Evolutionary conservation across 345 rosid species (phyloP).

Genomic region (Odontarrhena argentea): DNA sequence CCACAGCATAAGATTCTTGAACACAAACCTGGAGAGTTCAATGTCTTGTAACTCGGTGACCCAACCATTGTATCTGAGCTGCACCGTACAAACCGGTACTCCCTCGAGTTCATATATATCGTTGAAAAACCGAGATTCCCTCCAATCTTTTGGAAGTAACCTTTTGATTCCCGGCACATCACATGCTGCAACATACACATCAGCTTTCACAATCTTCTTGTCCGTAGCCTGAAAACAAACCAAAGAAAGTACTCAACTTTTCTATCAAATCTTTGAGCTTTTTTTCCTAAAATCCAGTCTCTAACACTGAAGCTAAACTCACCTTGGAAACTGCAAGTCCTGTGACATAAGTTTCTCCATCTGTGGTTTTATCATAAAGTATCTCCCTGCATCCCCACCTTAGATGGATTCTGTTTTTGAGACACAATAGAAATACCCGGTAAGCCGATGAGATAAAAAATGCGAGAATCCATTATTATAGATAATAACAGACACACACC

Average conservation of each 20-base stretch:
- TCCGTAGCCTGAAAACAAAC: constrained; percentile 71
- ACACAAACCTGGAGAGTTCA: constrained; percentile 68
- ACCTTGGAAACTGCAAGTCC: constrained; percentile 94
- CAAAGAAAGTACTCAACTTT: background rate
- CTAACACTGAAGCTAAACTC: constrained; percentile 18
- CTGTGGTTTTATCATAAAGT: constrained; percentile 61
- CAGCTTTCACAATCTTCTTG: constrained; percentile 82
- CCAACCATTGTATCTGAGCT: constrained; percentile 97
- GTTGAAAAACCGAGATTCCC: constrained; percentile 72
- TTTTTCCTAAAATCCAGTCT: background rate
- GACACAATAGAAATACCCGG: constrained; percentile 11
- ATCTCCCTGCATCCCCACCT: constrained; percentile 99
- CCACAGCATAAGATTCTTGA: background rate
- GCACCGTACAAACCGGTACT: constrained; percentile 89
- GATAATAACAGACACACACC: constrained; percentile 42
- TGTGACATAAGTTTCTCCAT: constrained; percentile 67
- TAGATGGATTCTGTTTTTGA: constrained; percentile 80
- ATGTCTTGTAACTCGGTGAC: constrained; percentile 88
- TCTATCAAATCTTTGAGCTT: background rate
- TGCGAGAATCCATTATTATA: background rate
- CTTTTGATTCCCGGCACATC: constrained; percentile 98
- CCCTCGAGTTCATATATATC: constrained; percentile 88
- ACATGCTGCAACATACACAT: constrained; percentile 97
- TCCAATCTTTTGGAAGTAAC: constrained; percentile 79
- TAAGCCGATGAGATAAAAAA: background rate